These are phyloP conservation scores for Fusarium azukiicola DNA, from an alignment of 2,329 filamentous ascomycete species.

Conservation along the genomic window DNA sequence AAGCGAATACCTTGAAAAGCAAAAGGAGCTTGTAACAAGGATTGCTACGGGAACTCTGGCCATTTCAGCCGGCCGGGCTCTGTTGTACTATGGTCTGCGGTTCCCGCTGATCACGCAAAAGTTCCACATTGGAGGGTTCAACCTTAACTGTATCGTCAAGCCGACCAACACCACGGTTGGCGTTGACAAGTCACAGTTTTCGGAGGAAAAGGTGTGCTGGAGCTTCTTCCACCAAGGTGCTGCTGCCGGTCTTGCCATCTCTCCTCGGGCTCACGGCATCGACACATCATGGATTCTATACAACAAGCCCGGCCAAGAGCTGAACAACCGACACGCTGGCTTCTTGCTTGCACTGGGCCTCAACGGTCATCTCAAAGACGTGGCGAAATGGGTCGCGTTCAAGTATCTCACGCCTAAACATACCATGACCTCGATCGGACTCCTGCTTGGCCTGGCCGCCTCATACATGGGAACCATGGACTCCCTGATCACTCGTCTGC, in stretches of 20 bases:
- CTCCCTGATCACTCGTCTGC: conserved; percentile 92
- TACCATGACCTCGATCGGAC: conserved; percentile 98
- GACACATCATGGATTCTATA: conserved; percentile 99
- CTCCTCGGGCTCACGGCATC: conserved; percentile 93
- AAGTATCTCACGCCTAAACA: conserved; percentile 99
- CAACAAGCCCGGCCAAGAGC: conserved; percentile 93
- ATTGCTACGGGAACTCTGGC: conserved; percentile 94
- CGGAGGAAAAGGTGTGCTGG: conserved; percentile 98
- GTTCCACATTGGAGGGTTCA: conserved; percentile 94
- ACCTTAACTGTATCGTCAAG: conserved; percentile 94
- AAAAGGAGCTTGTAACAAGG: conserved; percentile 93
- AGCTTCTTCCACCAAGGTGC: conserved; percentile 99
- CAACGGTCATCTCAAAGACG: conserved; percentile 95
- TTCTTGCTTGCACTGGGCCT: conserved; percentile 94
- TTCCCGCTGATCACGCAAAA: conserved; percentile 96
- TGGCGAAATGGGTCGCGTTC: conserved; percentile 99
- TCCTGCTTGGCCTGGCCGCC: conserved; percentile 94
- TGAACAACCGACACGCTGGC: conserved; percentile 97
- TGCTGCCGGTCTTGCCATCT: conserved; percentile 95
- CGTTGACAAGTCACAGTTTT: conserved; percentile 93
- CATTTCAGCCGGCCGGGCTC: conserved; percentile 91
- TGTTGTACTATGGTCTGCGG: conserved; percentile 93
- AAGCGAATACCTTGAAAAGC: conserved; percentile 92
- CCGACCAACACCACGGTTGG: conserved; percentile 95
- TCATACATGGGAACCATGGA: conserved; percentile 99